Percentiles rank a stretch among this genome's conserved stretches.
These are phyloP conservation scores for Fusarium nygamai DNA, from an alignment of 2,329 filamentous ascomycete species.

Conservation along the genomic window DNA sequence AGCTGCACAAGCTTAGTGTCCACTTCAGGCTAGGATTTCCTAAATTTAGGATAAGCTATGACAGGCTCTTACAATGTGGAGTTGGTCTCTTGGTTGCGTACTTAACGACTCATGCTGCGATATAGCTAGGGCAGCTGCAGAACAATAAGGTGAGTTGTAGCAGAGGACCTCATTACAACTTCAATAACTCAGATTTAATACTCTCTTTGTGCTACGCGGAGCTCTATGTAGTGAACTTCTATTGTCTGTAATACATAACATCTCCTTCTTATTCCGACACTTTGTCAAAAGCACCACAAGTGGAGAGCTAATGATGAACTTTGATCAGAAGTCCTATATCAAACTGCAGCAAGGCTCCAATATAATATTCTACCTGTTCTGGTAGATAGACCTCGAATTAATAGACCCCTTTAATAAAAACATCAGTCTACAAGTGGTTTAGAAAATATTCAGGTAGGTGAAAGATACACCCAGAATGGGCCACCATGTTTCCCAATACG, in stretches of 20 bases:
- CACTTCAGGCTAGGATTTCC: not conserved
- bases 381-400: not conserved
- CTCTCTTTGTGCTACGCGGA: not conserved
- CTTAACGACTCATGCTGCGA: not conserved
- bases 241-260: not conserved
- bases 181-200: not conserved
- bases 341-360: not conserved
- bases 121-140: not conserved
- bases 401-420: not conserved
- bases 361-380: not conserved
- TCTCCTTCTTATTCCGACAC: not conserved
- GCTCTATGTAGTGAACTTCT: not conserved
- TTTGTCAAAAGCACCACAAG: not conserved
- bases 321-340: not conserved
- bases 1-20: not conserved
- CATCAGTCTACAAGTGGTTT: not conserved
- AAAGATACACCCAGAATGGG: not conserved
- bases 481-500: not conserved
- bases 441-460: not conserved
- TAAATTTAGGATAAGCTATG: not conserved
- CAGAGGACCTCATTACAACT: not conserved
- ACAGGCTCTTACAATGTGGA: not conserved
- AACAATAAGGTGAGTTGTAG: not conserved
- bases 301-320: not conserved
- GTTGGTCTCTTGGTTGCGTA: not conserved